Base-by-base conservation (phyloP, 2,329 filamentous ascomycete species). In the Penicillium rolfsii region DNA sequence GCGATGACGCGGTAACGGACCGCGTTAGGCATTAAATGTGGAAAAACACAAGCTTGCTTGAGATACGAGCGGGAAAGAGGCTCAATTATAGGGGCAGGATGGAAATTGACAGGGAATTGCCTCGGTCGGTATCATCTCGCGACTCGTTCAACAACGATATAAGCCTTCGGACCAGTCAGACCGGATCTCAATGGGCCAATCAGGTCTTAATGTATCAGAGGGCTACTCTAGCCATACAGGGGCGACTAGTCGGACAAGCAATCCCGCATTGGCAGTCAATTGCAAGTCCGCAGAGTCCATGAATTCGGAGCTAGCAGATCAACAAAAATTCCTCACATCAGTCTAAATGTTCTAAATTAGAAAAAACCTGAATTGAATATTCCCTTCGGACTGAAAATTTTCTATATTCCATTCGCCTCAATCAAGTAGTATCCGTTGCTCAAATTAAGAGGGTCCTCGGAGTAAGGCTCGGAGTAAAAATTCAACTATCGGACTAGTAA, bases 381-480 rank as follows among this genome's bases (percentile, higher is more conserved):
- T n/a, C n/a, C n/a, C n/a, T n/a, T 43, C 36, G 24, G 46, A 52
- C 8, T 33, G 24, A 38, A 57, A 52, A 28, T 16, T n/a, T 40
- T 35, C 35, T 33, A 24, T 48, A 24, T 54, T 43, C 49, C 30
- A 19, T 9, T 57, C 43, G 59, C 59, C 55, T 61, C 48, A 61
- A 52, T 53, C 41, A 57, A 26, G 52, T 59, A 19, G 36, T 24
- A 56, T 19, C 35, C 16, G 28, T 50, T 38, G 33, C 36, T 11
- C 26, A 38, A 38, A 11, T n/a, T 14, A 26, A 16, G 14, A 35
- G 52, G 36, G 41, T 11, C n/a, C 12, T 62, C 60, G 63, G 55
- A 63, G 19, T 60, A 55, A 26, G 2, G 2, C 3, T 63, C 63
- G 63, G 60, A 57, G 28, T 62, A 48, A 58, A 55, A 54, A 35